phyloP scores from a whole-genome alignment of 1,284 basidiomycete genomes.

The Thecaphora thlaspeos region DNA sequence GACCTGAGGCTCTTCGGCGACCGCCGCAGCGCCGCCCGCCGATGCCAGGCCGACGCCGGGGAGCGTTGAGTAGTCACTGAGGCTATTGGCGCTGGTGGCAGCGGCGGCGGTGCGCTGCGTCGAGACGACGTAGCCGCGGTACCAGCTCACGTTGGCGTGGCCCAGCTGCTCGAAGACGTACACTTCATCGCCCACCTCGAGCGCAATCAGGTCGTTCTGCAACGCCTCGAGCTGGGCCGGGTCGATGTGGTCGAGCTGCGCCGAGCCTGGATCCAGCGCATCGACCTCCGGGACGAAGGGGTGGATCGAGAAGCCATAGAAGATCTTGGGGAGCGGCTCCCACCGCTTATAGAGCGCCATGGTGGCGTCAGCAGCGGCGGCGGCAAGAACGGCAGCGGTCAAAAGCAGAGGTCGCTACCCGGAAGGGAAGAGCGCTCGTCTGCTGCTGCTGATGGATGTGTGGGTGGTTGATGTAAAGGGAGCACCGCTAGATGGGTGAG shows the following conservation, averaged over 20 bases:
- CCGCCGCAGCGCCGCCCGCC: conserved; percentile 10
- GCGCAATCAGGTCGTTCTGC: conserved; percentile 43
- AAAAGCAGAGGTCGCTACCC: no score
- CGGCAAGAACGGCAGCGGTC: no score
- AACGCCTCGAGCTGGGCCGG: conserved; percentile 21
- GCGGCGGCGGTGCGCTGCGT: conserved; percentile 25
- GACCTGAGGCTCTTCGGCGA: conserved; percentile 67
- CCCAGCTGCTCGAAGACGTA: conserved; percentile 66
- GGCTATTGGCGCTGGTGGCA: conserved; percentile 58
- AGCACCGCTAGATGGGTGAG: no score
- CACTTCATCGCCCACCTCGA: conserved; percentile 82
- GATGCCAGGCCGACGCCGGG: conserved; percentile 15
- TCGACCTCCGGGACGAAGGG: conserved; percentile 47
- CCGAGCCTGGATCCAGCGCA: conserved; percentile 26
- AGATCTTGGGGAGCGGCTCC: conserved; percentile 50
- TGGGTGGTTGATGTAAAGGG: no score
- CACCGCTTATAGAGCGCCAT: conserved; percentile 37
- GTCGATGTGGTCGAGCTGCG: conserved; percentile 19
- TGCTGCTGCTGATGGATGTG: no score
- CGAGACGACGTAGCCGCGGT: conserved; percentile 74
- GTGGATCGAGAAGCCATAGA: conserved; percentile 45
- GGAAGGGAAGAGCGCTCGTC: no score
- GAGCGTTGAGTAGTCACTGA: conserved; percentile 42
- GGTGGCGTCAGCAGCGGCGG: no score
- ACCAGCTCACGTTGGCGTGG: conserved; percentile 53